These are phyloP conservation scores for Xerocomus minutiporus DNA, from an alignment of 1,284 basidiomycete species.

Conservation along the genomic window DNA sequence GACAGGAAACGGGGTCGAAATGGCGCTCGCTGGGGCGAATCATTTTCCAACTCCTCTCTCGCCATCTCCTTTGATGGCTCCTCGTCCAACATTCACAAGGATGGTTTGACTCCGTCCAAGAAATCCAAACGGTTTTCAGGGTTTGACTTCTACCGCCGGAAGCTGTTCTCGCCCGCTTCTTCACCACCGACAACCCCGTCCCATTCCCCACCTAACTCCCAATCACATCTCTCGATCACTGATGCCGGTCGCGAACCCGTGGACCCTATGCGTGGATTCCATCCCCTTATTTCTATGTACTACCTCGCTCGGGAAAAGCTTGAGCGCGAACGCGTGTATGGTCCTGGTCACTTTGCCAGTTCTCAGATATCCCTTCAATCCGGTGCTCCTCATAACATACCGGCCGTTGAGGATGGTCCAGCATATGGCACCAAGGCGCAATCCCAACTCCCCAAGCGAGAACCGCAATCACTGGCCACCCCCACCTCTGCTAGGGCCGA, in stretches of 20 bases:
- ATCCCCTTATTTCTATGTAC: conserved; percentile 95
- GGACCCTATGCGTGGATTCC: conserved; percentile 91
- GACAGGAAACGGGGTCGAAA: conserved; percentile 64
- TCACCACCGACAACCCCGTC: conserved; percentile 50
- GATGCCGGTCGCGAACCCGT: conserved; percentile 48
- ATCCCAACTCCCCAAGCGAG: conserved; percentile 25
- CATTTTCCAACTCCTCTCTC: conserved; percentile 60
- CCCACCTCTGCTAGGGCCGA: conserved; percentile 48
- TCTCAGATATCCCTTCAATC: conserved; percentile 62
- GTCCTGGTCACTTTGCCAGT: conserved; percentile 89
- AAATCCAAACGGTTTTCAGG: conserved; percentile 80
- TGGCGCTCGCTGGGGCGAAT: conserved; percentile 47
- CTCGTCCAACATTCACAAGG: conserved; percentile 36
- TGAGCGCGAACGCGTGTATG: conserved; percentile 90
- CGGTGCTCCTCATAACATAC: conserved; percentile 18
- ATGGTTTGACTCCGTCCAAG: conserved; percentile 44
- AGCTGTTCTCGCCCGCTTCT: conserved; percentile 75
- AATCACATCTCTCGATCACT: conserved; percentile 44
- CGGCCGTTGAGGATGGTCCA: conserved; percentile 24
- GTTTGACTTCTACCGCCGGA: conserved; percentile 92
- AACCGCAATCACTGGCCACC: conserved; percentile 8
- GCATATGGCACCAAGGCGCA: conserved; percentile 23
- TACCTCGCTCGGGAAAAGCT: conserved; percentile 94
- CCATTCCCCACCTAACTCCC: conserved; percentile 52
- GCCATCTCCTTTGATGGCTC: conserved; percentile 60